Base-by-base conservation (phyloP, 73 alveolate species). In the Symbiodinium natans region DNA sequence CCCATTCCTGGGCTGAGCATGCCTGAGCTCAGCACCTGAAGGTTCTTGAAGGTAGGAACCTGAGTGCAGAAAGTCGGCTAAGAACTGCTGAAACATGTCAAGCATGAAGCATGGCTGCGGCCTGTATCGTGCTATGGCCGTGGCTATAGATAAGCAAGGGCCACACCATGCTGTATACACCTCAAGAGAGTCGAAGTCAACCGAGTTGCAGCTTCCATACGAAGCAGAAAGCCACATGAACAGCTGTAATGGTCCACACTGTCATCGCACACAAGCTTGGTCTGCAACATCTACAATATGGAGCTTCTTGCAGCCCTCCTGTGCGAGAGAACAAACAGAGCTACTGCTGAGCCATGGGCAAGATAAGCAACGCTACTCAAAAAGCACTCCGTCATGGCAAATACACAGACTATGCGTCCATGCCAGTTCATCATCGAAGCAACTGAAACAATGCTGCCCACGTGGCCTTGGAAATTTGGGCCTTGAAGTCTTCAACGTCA, bases 131-230 rank as follows among this genome's bases (percentile, higher is more conserved):
- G 15, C 42, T 74, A 23, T 1, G 74, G 39, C 75, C 41, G 31
- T 19, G 36, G 54, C 97, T 90, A 90, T 90, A 29, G 97, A 90
- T 82, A 90, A 42, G 88, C 97, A 90, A 11, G 97, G 97, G 31
- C 97, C 97, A 42, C 97, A 90, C 97, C 97, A 90, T 36, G 89
- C 97, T n/a, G 97, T 90, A 36, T 90, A 90, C 7, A 90, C 97
- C 97, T 90, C 84, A 25, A 29, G 42, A 31, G 31, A 23, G 21
- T 33, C 83, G n/a, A n/a, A n/a, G n/a, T n/a, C n/a, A n/a, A n/a
- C n/a, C n/a, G n/a, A n/a, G n/a, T n/a, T n/a, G n/a, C n/a, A n/a
- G n/a, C n/a, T n/a, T 63, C 38, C 13, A 6, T 6, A 46, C 59
- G 13, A 46, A 63, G 80, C 36, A 3, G 80, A 63, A 63, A n/a